Conservation (phyloP, 768 basidiomycete species). For the Pleurotus citrinopileatus region DNA sequence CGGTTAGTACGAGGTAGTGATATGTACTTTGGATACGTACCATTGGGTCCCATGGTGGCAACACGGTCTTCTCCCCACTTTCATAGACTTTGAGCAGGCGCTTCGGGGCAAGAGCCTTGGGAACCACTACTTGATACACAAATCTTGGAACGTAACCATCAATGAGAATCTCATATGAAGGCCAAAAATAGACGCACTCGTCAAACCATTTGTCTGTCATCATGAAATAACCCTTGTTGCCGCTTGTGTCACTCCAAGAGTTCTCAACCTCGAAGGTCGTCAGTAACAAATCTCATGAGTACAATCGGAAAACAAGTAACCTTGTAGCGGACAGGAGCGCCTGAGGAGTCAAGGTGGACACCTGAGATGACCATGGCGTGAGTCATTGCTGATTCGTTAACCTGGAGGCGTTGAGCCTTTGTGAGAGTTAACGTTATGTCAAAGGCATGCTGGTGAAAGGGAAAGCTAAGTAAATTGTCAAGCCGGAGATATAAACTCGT, state of each 20-base stretch:
- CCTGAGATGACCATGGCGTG: constrained; percentile 95
- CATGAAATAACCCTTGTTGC: constrained; percentile 86
- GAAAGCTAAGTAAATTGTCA: neutral
- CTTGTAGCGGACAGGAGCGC: constrained; percentile 86
- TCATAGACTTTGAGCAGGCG: constrained; percentile 84
- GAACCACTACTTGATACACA: constrained; percentile 92
- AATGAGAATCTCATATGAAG: neutral
- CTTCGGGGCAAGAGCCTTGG: constrained; percentile 73
- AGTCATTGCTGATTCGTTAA: constrained; percentile 88
- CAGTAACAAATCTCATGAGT: neutral
- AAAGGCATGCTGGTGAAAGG: constrained; percentile 64
- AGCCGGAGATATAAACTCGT: constrained; percentile 12
- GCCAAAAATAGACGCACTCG: constrained; percentile 49
- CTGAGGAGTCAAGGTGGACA: constrained; percentile 78
- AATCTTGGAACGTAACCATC: constrained; percentile 40
- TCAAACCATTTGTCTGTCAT: constrained; percentile 95
- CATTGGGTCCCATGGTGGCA: constrained; percentile 95
- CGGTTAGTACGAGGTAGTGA: constrained; percentile 1
- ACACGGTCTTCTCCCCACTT: constrained; percentile 53
- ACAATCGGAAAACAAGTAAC: neutral
- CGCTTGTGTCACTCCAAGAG: constrained; percentile 79
- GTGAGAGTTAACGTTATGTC: constrained; percentile 75
- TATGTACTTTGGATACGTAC: constrained; percentile 34
- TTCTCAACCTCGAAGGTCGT: constrained; percentile 73
- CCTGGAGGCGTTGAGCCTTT: constrained; percentile 83